Percentiles rank a stretch among this genome's conserved stretches.
These are phyloP conservation scores for Podochytrium sp. DNA, from an alignment of 192 early-diverging fungal species.

Conservation along the genomic window DNA sequence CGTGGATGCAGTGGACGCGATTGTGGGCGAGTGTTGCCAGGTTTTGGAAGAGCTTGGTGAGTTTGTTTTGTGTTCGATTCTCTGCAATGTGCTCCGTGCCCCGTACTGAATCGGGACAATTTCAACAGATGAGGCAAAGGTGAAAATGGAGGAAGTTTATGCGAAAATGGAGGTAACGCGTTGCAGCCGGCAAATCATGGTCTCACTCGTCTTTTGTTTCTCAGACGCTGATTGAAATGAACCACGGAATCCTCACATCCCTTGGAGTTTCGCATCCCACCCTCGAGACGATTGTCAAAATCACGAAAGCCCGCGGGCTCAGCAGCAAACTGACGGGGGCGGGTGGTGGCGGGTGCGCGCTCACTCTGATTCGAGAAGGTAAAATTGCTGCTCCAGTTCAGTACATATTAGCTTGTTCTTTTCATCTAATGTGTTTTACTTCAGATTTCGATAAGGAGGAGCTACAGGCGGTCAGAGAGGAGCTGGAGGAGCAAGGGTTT, in stretches of 20 bases:
- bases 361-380: conserved; percentile 60
- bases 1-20: conserved; percentile 13
- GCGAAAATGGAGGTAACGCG: not conserved
- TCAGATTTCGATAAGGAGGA: conserved; percentile 5
- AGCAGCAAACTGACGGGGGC: conserved; percentile 93
- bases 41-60: conserved; percentile 17
- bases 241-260: conserved; percentile 79
- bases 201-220: not conserved
- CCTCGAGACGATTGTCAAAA: conserved; percentile 76
- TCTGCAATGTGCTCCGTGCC: not conserved
- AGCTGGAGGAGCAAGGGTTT: conserved; percentile 66
- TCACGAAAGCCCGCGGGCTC: conserved; percentile 64
- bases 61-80: not conserved
- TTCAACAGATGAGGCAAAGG: not conserved
- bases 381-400: not conserved
- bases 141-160: not conserved
- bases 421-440: conserved; percentile 7
- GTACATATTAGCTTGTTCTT: not conserved
- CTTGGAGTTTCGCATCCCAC: conserved; percentile 84
- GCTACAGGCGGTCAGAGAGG: conserved; percentile 47
- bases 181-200: too few relatives aligned
- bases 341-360: conserved; percentile 95
- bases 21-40: conserved; percentile 8
- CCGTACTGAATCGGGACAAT: not conserved
- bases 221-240: conserved; percentile 76